A percentile compares a stretch with the other conserved stretches of the same genome.
phyloP scores from a whole-genome alignment of 2,329 filamentous ascomycete genomes.

The Calycina herbarum region DNA sequence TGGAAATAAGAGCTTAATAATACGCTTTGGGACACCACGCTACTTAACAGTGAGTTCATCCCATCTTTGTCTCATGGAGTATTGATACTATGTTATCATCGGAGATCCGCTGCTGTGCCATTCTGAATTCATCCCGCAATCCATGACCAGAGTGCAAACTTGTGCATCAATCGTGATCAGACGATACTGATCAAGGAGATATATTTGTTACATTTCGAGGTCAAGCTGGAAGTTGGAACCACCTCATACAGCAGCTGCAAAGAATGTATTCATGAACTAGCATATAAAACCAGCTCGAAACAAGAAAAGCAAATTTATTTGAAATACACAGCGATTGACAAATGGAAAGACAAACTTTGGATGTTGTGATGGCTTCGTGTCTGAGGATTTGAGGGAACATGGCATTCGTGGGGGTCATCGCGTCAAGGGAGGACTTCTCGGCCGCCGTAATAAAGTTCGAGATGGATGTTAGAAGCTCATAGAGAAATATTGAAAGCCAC shows the following conservation, averaged over 20 bases:
- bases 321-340: too few species aligned
- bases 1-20: background rate
- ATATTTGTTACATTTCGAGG: background rate
- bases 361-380: too few species aligned
- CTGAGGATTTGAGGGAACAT: background rate
- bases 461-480: background rate
- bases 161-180: background rate
- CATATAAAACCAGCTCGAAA: too few species aligned
- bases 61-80: background rate
- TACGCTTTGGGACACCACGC: background rate
- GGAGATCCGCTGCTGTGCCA: conserved; percentile 10
- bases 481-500: background rate
- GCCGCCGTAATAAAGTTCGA: background rate
- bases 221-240: background rate
- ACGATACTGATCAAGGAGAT: background rate
- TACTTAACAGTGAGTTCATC: background rate
- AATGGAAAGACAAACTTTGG: too few species aligned
- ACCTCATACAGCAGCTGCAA: background rate
- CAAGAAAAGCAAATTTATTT: too few species aligned
- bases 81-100: conserved; percentile 12
- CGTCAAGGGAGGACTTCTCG: background rate
- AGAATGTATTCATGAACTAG: too few species aligned
- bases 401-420: background rate
- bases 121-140: background rate
- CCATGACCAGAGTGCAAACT: background rate